A percentile compares a stretch with the other conserved stretches of the same genome.
phyloP scores from a whole-genome alignment of 768 basidiomycete species.

The Leccinellum luteum region DNA sequence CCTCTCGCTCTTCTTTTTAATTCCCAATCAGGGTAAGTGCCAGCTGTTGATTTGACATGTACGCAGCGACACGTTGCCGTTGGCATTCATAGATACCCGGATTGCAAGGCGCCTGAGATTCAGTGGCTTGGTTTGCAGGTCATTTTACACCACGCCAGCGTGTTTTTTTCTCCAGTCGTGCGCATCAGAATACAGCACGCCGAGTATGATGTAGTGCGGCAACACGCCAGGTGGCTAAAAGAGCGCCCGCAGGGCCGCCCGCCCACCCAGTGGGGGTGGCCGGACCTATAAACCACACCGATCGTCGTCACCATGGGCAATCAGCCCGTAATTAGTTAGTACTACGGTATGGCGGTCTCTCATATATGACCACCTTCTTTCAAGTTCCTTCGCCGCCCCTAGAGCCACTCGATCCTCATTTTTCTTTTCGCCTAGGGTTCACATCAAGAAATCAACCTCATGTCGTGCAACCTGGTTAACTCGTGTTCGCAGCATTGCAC shows the following conservation, averaged over 20 bases:
- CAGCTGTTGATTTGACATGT: conserved; percentile 23
- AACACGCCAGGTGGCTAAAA: conserved; percentile 11
- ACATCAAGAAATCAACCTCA: conserved; percentile 36
- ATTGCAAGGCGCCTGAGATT: conserved; percentile 1
- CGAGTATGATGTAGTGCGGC: conserved; percentile 2
- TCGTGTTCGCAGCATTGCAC: conserved; percentile 35
- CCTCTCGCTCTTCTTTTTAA: background rate
- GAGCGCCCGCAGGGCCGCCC: conserved; percentile 7
- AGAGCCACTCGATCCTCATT: conserved; percentile 38
- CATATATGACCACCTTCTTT: conserved; percentile 17
- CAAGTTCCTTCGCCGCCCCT: conserved; percentile 25
- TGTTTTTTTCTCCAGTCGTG: background rate
- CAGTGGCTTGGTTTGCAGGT: background rate
- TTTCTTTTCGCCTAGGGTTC: conserved; percentile 28
- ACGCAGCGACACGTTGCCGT: conserved; percentile 17
- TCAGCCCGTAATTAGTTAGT: conserved; percentile 9
- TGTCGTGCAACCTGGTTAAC: conserved; percentile 36
- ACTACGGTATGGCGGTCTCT: conserved; percentile 15
- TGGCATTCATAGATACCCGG: background rate
- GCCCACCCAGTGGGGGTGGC: background rate
- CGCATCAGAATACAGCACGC: conserved; percentile 9
- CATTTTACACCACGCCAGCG: conserved; percentile 6
- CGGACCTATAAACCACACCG: background rate
- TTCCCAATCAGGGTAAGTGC: conserved; percentile 3
- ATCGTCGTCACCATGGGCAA: conserved; percentile 1